Base-by-base conservation (phyloP, 345 rosid genomes). In the Citrus glauca region DNA sequence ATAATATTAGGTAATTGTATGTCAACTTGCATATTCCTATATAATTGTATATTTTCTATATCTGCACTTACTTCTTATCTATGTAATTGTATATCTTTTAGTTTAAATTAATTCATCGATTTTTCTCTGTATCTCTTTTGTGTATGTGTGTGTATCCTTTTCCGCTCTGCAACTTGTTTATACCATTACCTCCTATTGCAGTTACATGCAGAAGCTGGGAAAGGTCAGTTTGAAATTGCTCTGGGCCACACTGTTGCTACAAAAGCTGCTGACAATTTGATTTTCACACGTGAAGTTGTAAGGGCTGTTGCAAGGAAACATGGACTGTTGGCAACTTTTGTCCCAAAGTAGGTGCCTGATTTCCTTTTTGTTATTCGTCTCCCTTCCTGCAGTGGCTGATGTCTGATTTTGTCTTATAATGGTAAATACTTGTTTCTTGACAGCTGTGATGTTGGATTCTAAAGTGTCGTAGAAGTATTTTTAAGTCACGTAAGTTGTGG, bases 191-290 rank as follows among this genome's bases (percentile, higher is more conserved):
- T 83, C 74, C 75, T 76, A 69, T 69, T 60, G 5, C 22, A 95
- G 99, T 74, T 95, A 68, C 99, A 93, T 81, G 87, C 92, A 28
- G 99, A 95, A 88, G 85, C 94, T 78, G 99, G 96, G 77, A 90
- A 90, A 83, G 99, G 99, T 73, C 99, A 95, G 81, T 91, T 87
- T 86, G 99, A 95, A 86, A 60, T 93, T 38, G 91, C 94, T 69
- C 62, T 95, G 68, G 98, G 90, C 65, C 88, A 95, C 81, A 82
- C 87, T 56, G 33, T 85, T 32, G 81, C 93, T 78, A 42, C 81
- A 19, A n/a, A 56, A 63, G 92, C 99, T 74, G 97, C 99, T 17
- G 97, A 95, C 79, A 87, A 92, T 71, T 85, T 95, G 84, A 89
- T 95, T 68, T 93, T 84, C 81, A 79, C 93, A 5, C 98, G 94